phyloP scores from a whole-genome alignment of 2,329 filamentous ascomycete genomes.

The Trichoderma aggressivum region DNA sequence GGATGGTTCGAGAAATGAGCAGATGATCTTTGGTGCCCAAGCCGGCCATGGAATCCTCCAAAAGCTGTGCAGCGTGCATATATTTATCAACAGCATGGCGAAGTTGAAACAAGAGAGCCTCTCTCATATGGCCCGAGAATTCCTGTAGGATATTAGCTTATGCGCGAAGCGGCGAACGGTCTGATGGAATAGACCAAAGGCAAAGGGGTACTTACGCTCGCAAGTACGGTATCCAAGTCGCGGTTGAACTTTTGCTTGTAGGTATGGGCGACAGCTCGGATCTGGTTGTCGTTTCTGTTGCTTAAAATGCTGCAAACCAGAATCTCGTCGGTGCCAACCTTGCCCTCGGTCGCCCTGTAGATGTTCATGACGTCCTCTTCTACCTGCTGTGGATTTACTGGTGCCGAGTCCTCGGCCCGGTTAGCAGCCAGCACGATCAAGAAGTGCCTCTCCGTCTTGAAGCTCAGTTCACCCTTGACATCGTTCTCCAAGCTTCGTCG shows the following conservation, averaged over 20 bases:
- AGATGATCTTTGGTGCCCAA: constrained; percentile 81
- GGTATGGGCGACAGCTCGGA: constrained; percentile 73
- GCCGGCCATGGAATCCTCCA: constrained; percentile 88
- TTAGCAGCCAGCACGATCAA: constrained; percentile 72
- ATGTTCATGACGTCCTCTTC: constrained; percentile 74
- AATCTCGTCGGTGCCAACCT: constrained; percentile 69
- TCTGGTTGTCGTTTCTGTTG: constrained; percentile 73
- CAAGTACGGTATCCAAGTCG: constrained; percentile 69
- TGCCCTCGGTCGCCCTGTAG: constrained; percentile 72
- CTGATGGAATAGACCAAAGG: background rate
- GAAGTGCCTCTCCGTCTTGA: constrained; percentile 85
- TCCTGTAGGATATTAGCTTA: constrained; percentile 44
- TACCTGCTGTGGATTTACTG: constrained; percentile 68
- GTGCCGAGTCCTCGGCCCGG: constrained; percentile 73
- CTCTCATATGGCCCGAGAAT: constrained; percentile 90
- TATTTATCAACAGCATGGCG: constrained; percentile 73
- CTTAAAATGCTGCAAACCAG: constrained; percentile 76
- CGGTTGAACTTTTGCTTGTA: constrained; percentile 72
- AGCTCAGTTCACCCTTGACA: constrained; percentile 74
- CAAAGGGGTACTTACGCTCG: constrained; percentile 49
- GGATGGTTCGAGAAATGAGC: constrained; percentile 72
- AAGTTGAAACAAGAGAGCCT: constrained; percentile 78
- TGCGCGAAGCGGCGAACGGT: background rate
- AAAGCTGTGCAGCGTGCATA: constrained; percentile 73
- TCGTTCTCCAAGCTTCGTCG: constrained; percentile 64